These are phyloP conservation scores for Draba incana DNA, from an alignment of 345 rosid genomes.

Conservation along the genomic window DNA sequence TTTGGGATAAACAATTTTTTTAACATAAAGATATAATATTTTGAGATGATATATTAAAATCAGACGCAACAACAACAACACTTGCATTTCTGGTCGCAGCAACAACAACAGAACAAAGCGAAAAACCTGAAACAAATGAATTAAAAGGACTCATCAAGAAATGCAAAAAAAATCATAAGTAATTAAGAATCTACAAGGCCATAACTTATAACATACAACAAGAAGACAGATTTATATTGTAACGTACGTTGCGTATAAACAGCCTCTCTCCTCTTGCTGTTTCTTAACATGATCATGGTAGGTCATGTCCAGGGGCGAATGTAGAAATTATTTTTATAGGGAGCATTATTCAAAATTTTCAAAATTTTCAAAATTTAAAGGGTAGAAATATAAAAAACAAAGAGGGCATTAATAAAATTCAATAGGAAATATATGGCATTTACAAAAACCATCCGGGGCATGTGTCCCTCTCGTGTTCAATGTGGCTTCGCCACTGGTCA, in stretches of 20 bases:
- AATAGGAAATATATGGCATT: too few relatives aligned
- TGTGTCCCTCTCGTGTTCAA: too few relatives aligned
- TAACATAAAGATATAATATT: neutral
- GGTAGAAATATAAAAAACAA: too few relatives aligned
- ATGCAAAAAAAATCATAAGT: neutral
- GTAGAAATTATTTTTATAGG: too few relatives aligned
- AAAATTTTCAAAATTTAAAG: too few relatives aligned
- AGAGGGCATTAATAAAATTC: too few relatives aligned
- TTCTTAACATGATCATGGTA: slow-evolving; percentile 27
- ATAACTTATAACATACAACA: neutral
- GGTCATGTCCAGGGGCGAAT: too few relatives aligned
- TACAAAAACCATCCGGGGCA: too few relatives aligned
- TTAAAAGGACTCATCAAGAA: slow-evolving; percentile 9
- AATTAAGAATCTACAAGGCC: neutral
- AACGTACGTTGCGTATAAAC: slow-evolving; percentile 37
- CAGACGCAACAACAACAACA: slow-evolving; percentile 44
- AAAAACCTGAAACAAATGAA: slow-evolving; percentile 21
- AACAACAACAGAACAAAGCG: slow-evolving; percentile 39
- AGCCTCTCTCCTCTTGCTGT: slow-evolving; percentile 33
- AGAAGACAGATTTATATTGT: neutral
- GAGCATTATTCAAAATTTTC: too few relatives aligned
- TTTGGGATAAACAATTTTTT: neutral
- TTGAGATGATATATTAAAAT: slow-evolving; percentile 12
- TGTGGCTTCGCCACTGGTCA: too few relatives aligned
- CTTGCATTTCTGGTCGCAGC: slow-evolving; percentile 28